phyloP scores from a whole-genome alignment of 306 rosid genomes.

The Vigna trinervia region DNA sequence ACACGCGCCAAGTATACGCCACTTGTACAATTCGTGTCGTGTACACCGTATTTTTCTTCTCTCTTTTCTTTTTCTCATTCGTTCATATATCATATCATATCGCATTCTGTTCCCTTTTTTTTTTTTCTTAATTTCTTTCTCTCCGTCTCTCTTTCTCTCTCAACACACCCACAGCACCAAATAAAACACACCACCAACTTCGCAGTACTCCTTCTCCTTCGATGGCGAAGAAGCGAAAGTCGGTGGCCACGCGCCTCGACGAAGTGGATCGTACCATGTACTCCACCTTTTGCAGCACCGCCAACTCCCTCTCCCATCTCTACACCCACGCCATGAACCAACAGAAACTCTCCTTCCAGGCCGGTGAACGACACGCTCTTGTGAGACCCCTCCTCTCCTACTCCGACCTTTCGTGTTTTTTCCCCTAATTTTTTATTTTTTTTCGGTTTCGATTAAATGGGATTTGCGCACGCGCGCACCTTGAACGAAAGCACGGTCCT shows the following conservation, averaged over 20 bases:
- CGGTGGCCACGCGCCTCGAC: conserved; percentile 83
- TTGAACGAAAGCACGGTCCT: background rate
- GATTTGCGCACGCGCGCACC: background rate
- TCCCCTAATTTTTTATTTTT: background rate
- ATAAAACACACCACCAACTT: conserved; percentile 14
- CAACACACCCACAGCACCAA: conserved; percentile 15
- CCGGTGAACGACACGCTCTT: conserved; percentile 94
- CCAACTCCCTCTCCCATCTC: conserved; percentile 93
- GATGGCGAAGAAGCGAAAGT: conserved; percentile 61
- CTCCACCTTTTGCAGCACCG: conserved; percentile 92
- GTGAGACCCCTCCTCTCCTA: conserved; percentile 32
- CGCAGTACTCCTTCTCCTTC: background rate
- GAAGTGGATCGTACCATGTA: conserved; percentile 98
- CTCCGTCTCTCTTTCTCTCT: background rate
- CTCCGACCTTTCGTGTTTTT: background rate
- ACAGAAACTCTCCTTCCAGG: conserved; percentile 89
- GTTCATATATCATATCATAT: background rate
- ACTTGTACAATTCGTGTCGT: conserved; percentile 31
- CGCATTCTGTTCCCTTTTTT: too few species aligned
- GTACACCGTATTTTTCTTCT: background rate
- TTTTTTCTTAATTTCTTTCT: background rate
- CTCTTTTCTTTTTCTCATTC: background rate
- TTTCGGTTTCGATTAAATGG: background rate
- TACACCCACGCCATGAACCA: conserved; percentile 91
- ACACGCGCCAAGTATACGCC: conserved; percentile 44